These are phyloP conservation scores for Boletellus emodensis DNA, from an alignment of 768 basidiomycete genomes.

Conservation along the genomic window DNA sequence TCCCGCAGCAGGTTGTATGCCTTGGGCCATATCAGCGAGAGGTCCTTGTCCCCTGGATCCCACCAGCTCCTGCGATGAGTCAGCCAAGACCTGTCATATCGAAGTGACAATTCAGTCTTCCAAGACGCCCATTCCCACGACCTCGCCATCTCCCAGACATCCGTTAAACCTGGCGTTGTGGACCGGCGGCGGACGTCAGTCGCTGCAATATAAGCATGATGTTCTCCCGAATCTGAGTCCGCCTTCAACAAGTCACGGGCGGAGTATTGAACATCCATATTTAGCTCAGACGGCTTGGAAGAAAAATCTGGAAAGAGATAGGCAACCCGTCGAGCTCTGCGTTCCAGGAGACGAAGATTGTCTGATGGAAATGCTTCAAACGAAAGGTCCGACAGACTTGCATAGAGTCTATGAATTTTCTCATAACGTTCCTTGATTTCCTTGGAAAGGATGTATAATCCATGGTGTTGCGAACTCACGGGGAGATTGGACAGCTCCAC, in stretches of 20 bases:
- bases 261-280: conserved; percentile 9
- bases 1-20: conserved; percentile 27
- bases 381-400: not conserved
- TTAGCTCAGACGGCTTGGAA: not conserved
- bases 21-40: conserved; percentile 25
- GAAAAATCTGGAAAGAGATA: conserved; percentile 7
- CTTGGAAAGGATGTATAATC: conserved; percentile 20
- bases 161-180: not conserved
- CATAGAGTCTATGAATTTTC: conserved; percentile 12
- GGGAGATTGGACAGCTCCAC: no score
- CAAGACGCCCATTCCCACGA: conserved; percentile 6
- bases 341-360: conserved; percentile 10
- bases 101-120: conserved; percentile 6
- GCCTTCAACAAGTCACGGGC: conserved; percentile 6
- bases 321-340: conserved; percentile 14
- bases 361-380: conserved; percentile 13
- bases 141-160: conserved; percentile 7
- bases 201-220: conserved; percentile 17
- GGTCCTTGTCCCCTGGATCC: no score
- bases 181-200: not conserved
- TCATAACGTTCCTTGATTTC: conserved; percentile 29
- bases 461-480: conserved; percentile 29
- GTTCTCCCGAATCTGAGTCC: conserved; percentile 1
- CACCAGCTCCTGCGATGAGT: no score
- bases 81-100: conserved; percentile 31